Conservation (phyloP, 108 stramenopile genomes). For the Cyclotella cryptica region DNA sequence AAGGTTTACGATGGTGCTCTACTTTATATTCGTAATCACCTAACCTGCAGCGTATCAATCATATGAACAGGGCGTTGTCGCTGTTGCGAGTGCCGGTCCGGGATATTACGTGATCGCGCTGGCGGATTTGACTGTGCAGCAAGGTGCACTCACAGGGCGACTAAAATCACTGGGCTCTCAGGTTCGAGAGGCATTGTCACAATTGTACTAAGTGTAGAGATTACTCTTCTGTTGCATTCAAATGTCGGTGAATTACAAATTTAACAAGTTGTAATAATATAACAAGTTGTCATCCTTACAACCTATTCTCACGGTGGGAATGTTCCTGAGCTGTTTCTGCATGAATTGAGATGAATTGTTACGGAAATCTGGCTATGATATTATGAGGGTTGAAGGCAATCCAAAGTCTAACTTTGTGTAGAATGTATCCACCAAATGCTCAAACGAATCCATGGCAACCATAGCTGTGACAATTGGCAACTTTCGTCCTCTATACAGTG, state of each 20-base stretch:
- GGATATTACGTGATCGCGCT: slow-evolving; percentile 83
- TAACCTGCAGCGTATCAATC: not conserved
- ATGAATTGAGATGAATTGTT: slow-evolving; percentile 2
- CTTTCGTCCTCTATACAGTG: slow-evolving; percentile 19
- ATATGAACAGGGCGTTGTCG: slow-evolving; percentile 57
- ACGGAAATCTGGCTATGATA: slow-evolving; percentile 5
- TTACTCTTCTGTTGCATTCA: not conserved
- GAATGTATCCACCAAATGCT: slow-evolving; percentile 13
- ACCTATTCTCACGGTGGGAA: no score
- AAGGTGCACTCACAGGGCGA: slow-evolving; percentile 74
- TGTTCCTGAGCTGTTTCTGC: not conserved
- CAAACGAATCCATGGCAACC: slow-evolving; percentile 13
- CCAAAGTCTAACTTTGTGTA: slow-evolving; percentile 17
- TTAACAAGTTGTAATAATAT: no score
- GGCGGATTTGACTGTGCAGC: slow-evolving; percentile 69
- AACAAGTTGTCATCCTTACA: no score
- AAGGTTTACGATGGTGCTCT: no score
- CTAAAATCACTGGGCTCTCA: slow-evolving; percentile 68
- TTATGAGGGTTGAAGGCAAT: slow-evolving; percentile 4
- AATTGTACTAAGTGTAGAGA: slow-evolving; percentile 38
- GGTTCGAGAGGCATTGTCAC: slow-evolving; percentile 80
- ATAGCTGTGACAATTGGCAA: slow-evolving; percentile 10
- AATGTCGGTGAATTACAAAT: no score
- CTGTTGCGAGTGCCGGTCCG: slow-evolving; percentile 64
- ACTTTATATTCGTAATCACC: not conserved